Percentiles rank a stretch among this genome's conserved stretches.
These are phyloP conservation scores for Harringtonia lauricola DNA, from an alignment of 2,329 filamentous ascomycete genomes.

Conservation along the genomic window DNA sequence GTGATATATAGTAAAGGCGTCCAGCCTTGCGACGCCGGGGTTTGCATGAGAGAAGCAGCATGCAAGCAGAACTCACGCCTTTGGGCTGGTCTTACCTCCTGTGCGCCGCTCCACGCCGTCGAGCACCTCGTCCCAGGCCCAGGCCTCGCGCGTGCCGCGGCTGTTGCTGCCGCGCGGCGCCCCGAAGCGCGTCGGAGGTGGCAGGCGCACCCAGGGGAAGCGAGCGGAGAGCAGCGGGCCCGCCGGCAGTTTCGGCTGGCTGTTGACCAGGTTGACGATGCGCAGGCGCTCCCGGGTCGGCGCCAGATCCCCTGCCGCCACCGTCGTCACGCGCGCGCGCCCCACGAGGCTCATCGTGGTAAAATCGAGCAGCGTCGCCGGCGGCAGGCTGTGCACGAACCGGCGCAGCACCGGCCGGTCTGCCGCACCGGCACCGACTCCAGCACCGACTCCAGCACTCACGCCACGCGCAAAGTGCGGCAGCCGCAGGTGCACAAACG, in stretches of 20 bases:
- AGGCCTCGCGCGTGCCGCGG: constrained; percentile 16
- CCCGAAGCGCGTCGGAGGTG: constrained; percentile 18
- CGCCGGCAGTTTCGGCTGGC: not conserved
- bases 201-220: constrained; percentile 26
- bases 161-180: constrained; percentile 12
- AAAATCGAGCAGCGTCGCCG: constrained; percentile 35
- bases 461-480: constrained; percentile 47
- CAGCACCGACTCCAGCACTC: constrained; percentile 26
- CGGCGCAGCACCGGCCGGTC: constrained; percentile 38
- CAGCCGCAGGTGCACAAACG: constrained; percentile 58
- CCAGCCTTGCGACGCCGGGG: too few relatives aligned
- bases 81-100: not conserved
- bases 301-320: constrained; percentile 22
- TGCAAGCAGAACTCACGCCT: too few relatives aligned
- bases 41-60: too few relatives aligned
- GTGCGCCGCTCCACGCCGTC: constrained; percentile 13
- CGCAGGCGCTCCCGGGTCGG: constrained; percentile 21
- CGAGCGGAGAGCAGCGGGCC: constrained; percentile 4
- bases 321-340: constrained; percentile 33
- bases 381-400: constrained; percentile 35
- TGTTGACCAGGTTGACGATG: constrained; percentile 24
- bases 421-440: too few relatives aligned
- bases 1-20: too few relatives aligned
- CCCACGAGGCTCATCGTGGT: constrained; percentile 45
- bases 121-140: constrained; percentile 25